Evolutionary conservation across 352 stramenopile genomes (phyloP).

Genomic region (Lagenidium giganteum): DNA sequence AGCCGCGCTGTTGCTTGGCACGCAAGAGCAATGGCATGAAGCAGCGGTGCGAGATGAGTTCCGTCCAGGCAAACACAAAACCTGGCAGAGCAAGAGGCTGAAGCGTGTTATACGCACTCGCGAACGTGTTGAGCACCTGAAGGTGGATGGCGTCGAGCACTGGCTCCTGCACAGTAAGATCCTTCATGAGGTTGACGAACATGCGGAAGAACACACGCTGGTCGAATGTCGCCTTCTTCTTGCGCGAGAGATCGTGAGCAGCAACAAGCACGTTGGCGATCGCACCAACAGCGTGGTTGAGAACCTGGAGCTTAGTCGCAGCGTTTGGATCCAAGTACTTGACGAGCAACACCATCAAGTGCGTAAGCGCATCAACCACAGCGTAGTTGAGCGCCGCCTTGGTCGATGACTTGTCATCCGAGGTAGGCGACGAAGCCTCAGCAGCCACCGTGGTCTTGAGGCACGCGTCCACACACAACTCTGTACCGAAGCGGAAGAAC

Average conservation of each 20-base stretch:
- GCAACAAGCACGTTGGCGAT: constrained; percentile 94
- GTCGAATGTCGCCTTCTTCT: constrained; percentile 91
- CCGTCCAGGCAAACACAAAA: constrained; percentile 99
- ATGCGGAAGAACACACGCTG: constrained; percentile 98
- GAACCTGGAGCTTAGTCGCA: constrained; percentile 76
- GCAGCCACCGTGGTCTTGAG: constrained; percentile 80
- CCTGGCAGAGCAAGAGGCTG: constrained; percentile 94
- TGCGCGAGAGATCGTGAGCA: constrained; percentile 70
- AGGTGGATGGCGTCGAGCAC: constrained; percentile 92
- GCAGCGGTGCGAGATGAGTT: constrained; percentile 97
- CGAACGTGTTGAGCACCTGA: constrained; percentile 96
- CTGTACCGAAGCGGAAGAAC: constrained; percentile 96
- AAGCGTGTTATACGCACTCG: constrained; percentile 94
- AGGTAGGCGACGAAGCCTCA: constrained; percentile 22
- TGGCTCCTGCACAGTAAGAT: constrained; percentile 94
- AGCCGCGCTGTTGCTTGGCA: constrained; percentile 94
- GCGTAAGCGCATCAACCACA: constrained; percentile 95
- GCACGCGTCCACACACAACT: constrained; percentile 97
- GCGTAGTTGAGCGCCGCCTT: constrained; percentile 86
- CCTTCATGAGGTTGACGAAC: constrained; percentile 97
- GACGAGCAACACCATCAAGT: constrained; percentile 95
- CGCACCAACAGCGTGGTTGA: constrained; percentile 95
- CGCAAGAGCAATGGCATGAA: constrained; percentile 98
- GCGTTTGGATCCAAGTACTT: constrained; percentile 89
- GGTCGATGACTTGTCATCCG: constrained; percentile 23